Evolutionary conservation across 768 basidiomycete species (phyloP), one percentile per base, ranked within the genome.

Genomic region (Amanita polypyramis): DNA sequence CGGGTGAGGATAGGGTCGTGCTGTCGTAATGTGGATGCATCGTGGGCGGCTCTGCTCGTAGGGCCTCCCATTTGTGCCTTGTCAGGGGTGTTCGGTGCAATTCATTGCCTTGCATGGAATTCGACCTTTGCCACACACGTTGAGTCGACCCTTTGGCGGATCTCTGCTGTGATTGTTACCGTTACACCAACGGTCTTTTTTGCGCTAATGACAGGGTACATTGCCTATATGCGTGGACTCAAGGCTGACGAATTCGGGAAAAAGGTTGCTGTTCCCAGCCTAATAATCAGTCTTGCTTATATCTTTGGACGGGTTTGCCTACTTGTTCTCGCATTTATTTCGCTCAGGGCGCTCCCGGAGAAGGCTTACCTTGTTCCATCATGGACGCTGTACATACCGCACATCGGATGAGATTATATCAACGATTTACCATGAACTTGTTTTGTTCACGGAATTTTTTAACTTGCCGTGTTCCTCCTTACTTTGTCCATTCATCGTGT

Each of bases 61-160:
- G n/a, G 32, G 3, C 27, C 15, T 21, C 14, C 35, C 32, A 12
- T 17, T 27, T n/a, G 6, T 1, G 14, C 52, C 36, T 37, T 52
- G 15, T 51, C 52, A 2, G 49, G 45, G 14, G 15, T 46, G 3
- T 61, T 56, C 33, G 61, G 61, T 10, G 41, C 21, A n/a, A n/a
- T n/a, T n/a, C n/a, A n/a, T n/a, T n/a, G n/a, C n/a, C n/a, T n/a
- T n/a, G n/a, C n/a, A n/a, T n/a, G n/a, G n/a, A n/a, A n/a, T n/a
- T n/a, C n/a, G n/a, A n/a, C n/a, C n/a, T n/a, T n/a, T n/a, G n/a
- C n/a, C n/a, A n/a, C n/a, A n/a, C n/a, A n/a, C n/a, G n/a, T n/a
- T n/a, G n/a, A n/a, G n/a, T n/a, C n/a, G n/a, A n/a, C n/a, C n/a
- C n/a, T n/a, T n/a, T n/a, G n/a, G n/a, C n/a, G n/a, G n/a, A n/a